Evolutionary conservation across 2,329 filamentous ascomycete species (phyloP), one percentile per base, ranked within the genome.

Genomic region (Botrytis hyacinthi): DNA sequence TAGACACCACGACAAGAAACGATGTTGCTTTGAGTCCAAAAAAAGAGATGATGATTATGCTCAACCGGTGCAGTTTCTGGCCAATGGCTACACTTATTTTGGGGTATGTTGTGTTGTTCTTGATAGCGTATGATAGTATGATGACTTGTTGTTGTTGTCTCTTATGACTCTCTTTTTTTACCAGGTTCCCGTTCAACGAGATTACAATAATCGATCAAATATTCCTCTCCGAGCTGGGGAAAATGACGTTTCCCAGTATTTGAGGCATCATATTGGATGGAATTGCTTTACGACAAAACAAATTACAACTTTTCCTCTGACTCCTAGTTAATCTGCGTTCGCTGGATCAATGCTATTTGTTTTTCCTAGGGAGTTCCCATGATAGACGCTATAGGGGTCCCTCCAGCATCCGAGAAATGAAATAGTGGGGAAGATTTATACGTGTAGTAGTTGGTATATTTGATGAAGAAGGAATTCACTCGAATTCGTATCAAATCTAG

Each of bases 171-270:
- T 26, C 8, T 26, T 12, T 48, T 48, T 0, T 2, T 4, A n/a
- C 14, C 3, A 0, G 10, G 14, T 14, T 51, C 0, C 10, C 1
- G 6, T 51, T 26, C 6, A 10, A 51, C 1, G 9, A n/a, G 0
- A n/a, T 12, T 6, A 51, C 26, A 54, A 16, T 8, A 1, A 29
- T n/a, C 5, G 14, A 29, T 8, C 0, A n/a, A 0, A 14, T 10
- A 16, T 29, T 8, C 2, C 8, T 29, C 26, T 54, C 5, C 5
- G 26, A 29, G 8, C 14, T n/a, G 5, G 22, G 22, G 26, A 3
- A 22, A 51, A 6, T 6, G 0, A n/a, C 3, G 0, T 26, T 12
- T 51, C 26, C 14, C 22, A 1, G 2, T 6, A 1, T 51, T 51
- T 51, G 48, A 14, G 4, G n/a, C 1, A 1, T 5, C 6, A 0